Evolutionary conservation across 2,329 filamentous ascomycete genomes (phyloP), one percentile per base, ranked within the genome.

Genomic region (Curvularia lunata): DNA sequence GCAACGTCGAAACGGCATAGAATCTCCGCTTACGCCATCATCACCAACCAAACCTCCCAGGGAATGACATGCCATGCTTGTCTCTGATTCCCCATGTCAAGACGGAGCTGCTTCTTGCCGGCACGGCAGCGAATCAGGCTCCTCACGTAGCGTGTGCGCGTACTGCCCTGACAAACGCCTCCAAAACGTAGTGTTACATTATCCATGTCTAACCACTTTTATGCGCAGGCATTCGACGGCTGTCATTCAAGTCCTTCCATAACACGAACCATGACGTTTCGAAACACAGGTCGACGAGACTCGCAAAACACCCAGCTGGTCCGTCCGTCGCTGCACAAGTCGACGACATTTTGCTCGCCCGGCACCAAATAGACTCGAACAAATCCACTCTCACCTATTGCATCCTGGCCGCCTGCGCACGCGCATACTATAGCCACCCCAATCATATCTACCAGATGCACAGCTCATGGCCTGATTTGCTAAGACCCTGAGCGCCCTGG

Each of bases 1-100:
- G 59, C 61, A 70, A 69, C 70, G 67, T 69, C 60, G 66, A 70
- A 68, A 67, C 64, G 56, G 61, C 59, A 51, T 57, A 58, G 58
- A 63, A 59, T 25, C 28, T 52, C 52, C 48, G 63, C 47, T 54
- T 56, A 47, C 48, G 47, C 56, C 40, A 56, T 52, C 34, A 21
- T 37, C 19, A 23, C 48, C 32, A 48, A 53, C 25, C 52, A 37
- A 49, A 41, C 25, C 40, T 45, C 56, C 52, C 47, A 54, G 21
- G 32, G 23, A 7, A 25, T 18, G 2, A 48, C 28, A 18, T 47
- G 32, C 32, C 38, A 48, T 25, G 55, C 42, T 16, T 41, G 41
- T 49, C 48, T 41, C 27, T 45, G 37, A 25, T 23, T 23, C 37
- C 40, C 50, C 16, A 45, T 46, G 34, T 27, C 51, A 54, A 49